These are phyloP conservation scores for Colletotrichum theobromicola DNA, from an alignment of 2,329 filamentous ascomycete species.

Conservation along the genomic window DNA sequence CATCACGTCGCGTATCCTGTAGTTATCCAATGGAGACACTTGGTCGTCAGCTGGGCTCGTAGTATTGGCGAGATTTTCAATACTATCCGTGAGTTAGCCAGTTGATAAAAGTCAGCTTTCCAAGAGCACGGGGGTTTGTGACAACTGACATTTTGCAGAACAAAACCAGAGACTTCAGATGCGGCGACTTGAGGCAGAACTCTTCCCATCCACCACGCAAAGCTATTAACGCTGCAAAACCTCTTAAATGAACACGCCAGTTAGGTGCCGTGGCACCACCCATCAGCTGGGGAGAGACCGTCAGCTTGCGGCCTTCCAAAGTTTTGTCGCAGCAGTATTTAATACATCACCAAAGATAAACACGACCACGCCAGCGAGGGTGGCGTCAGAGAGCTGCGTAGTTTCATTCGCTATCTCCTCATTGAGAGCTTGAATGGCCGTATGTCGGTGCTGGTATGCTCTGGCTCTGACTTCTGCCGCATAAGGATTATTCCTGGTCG, in stretches of 20 bases:
- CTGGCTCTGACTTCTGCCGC: slow-evolving; percentile 25
- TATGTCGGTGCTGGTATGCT: slow-evolving; percentile 34
- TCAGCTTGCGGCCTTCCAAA: background rate
- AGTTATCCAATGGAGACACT: slow-evolving; percentile 20
- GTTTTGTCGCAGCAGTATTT: background rate
- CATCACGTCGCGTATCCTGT: slow-evolving; percentile 30
- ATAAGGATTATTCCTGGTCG: slow-evolving; percentile 7
- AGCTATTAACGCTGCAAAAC: slow-evolving; percentile 1
- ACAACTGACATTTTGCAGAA: background rate
- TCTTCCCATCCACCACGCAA: slow-evolving; percentile 15
- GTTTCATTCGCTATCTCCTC: slow-evolving; percentile 27
- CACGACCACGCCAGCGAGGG: background rate
- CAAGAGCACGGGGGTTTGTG: background rate
- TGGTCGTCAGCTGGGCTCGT: slow-evolving; percentile 38
- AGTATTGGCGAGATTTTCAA: slow-evolving; percentile 39
- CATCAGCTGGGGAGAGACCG: background rate
- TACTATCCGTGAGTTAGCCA: slow-evolving; percentile 19
- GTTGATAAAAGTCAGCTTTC: background rate
- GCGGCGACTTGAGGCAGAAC: background rate
- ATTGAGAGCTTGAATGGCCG: slow-evolving; percentile 34
- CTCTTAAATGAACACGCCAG: slow-evolving; percentile 39
- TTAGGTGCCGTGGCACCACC: slow-evolving; percentile 35
- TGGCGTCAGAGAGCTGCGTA: slow-evolving; percentile 9
- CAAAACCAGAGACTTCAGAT: background rate
- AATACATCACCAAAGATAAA: slow-evolving; percentile 1